These are phyloP conservation scores for Trametes coccinea DNA, from an alignment of 768 basidiomycete genomes.

Conservation along the genomic window DNA sequence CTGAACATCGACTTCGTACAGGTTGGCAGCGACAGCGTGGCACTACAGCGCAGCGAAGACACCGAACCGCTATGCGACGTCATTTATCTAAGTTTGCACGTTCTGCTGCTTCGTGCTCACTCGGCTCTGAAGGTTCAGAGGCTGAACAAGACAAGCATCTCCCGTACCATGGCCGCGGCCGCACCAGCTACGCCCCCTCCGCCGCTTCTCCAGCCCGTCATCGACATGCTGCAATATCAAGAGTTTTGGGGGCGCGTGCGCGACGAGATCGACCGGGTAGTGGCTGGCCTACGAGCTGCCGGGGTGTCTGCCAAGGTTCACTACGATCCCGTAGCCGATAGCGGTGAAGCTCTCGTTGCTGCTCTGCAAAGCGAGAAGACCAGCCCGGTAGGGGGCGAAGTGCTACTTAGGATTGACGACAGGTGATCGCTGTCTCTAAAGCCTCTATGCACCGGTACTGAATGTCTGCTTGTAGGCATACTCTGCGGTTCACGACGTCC, in stretches of 20 bases:
- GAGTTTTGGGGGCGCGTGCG: conserved; percentile 68
- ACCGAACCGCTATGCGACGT: conserved; percentile 54
- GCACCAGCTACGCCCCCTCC: conserved; percentile 33
- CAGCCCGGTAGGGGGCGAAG: conserved; percentile 66
- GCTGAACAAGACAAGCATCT: conserved; percentile 31
- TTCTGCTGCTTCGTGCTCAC: conserved; percentile 66
- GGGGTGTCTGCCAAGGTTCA: conserved; percentile 59
- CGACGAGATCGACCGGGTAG: conserved; percentile 54
- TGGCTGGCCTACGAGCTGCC: conserved; percentile 47
- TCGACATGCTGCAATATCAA: conserved; percentile 79
- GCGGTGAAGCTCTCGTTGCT: conserved; percentile 57
- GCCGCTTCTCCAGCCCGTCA: conserved; percentile 67
- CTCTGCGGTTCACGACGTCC: conserved; percentile 70
- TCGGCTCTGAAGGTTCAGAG: conserved; percentile 45
- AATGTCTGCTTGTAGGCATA: conserved; percentile 49
- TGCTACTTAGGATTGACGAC: conserved; percentile 67
- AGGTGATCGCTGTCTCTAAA: conserved; percentile 41
- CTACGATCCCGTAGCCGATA: conserved; percentile 68
- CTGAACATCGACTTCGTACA: conserved; percentile 11
- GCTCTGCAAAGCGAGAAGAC: conserved; percentile 43
- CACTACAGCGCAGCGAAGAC: background rate
- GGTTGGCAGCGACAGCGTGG: conserved; percentile 30
- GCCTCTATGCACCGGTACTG: background rate
- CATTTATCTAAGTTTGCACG: conserved; percentile 62
- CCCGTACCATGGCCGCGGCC: conserved; percentile 24